Evolutionary conservation across 306 rosid genomes (phyloP).

Genomic region (Castanea mollissima): DNA sequence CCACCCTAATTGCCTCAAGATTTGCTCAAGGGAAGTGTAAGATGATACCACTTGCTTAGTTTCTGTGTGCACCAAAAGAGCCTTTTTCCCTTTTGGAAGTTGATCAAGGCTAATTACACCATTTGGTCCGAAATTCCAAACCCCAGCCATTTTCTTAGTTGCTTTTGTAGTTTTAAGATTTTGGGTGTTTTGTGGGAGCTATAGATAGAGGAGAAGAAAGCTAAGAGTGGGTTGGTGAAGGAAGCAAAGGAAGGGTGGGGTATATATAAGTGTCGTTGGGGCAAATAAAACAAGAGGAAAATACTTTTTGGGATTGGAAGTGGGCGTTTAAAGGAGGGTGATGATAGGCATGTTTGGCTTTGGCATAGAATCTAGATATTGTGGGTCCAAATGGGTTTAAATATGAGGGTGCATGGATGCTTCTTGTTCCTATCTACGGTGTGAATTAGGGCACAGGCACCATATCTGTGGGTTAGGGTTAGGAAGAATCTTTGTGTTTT

Average conservation of each 20-base stretch:
- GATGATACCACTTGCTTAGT: slow-evolving; percentile 60
- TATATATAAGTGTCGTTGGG: slow-evolving; percentile 45
- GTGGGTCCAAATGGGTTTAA: slow-evolving; percentile 55
- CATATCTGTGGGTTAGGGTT: slow-evolving; percentile 37
- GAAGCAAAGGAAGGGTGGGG: slow-evolving; percentile 24
- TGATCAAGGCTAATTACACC: slow-evolving; percentile 63
- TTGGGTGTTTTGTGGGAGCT: background rate
- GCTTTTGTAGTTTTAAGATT: background rate
- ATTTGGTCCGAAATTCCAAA: slow-evolving; percentile 65
- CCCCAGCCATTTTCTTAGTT: slow-evolving; percentile 65
- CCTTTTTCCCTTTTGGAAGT: no score
- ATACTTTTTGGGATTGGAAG: slow-evolving; percentile 43
- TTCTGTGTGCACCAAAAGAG: slow-evolving; percentile 59
- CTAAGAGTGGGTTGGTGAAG: slow-evolving; percentile 22
- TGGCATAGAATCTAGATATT: slow-evolving; percentile 73
- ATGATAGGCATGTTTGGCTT: slow-evolving; percentile 44
- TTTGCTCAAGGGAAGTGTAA: slow-evolving; percentile 57
- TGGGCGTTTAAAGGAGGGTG: slow-evolving; percentile 21
- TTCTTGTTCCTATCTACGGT: slow-evolving; percentile 15
- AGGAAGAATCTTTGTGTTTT: slow-evolving; percentile 42
- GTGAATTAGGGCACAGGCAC: slow-evolving; percentile 48
- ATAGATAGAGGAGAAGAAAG: background rate
- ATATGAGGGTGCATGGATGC: slow-evolving; percentile 46
- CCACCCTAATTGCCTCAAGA: slow-evolving; percentile 76
- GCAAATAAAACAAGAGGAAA: slow-evolving; percentile 58